These are phyloP conservation scores for Apiospora koreana DNA, from an alignment of 2,329 filamentous ascomycete species.

Conservation along the genomic window DNA sequence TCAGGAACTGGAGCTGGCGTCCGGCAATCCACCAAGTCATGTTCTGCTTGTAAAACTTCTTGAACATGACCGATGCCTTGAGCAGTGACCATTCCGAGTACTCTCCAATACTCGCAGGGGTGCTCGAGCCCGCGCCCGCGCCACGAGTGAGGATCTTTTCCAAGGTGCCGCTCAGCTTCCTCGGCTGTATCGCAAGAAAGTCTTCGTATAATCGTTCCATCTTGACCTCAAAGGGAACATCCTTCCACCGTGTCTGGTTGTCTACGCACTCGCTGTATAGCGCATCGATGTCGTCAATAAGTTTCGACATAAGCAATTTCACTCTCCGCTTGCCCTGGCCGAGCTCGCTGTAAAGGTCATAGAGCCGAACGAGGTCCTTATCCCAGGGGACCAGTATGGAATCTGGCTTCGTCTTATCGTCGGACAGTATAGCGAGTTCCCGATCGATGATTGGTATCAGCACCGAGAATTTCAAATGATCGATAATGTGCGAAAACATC, in stretches of 20 bases:
- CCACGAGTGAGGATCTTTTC: background rate
- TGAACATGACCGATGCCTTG: slow-evolving; percentile 10
- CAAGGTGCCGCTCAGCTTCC: background rate
- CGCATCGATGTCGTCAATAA: background rate
- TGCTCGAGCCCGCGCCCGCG: background rate
- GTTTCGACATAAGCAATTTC: background rate
- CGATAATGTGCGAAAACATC: slow-evolving; percentile 55
- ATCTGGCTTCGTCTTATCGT: slow-evolving; percentile 11
- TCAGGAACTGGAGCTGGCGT: background rate
- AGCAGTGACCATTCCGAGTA: slow-evolving; percentile 7
- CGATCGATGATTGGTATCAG: slow-evolving; percentile 43
- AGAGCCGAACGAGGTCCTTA: background rate
- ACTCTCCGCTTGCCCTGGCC: background rate
- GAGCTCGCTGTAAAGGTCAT: background rate
- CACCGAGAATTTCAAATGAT: slow-evolving; percentile 60
- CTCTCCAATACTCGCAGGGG: no score
- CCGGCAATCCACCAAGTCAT: slow-evolving; percentile 10
- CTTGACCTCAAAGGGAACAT: background rate
- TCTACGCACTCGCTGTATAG: background rate
- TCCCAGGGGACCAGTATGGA: slow-evolving; percentile 1
- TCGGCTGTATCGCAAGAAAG: background rate
- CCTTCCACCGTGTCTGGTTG: background rate
- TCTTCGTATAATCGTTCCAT: background rate
- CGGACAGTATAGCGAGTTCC: slow-evolving; percentile 37
- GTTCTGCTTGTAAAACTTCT: background rate